phyloP scores from a whole-genome alignment of 2,329 filamentous ascomycete genomes.

The Mollisia scopiformis region DNA sequence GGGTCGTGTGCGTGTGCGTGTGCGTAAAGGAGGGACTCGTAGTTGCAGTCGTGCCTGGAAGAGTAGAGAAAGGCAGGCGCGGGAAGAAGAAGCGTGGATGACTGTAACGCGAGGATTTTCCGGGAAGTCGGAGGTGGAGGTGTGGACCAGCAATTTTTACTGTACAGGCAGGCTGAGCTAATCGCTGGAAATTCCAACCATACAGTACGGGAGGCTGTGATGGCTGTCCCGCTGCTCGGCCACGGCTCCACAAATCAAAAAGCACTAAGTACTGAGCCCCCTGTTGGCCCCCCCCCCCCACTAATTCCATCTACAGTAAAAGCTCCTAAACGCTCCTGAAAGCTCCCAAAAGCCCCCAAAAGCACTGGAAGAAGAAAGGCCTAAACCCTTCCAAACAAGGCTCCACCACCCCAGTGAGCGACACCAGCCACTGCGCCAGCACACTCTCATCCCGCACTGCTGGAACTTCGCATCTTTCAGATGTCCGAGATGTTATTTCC shows the following conservation, averaged over 20 bases:
- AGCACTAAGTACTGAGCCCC: background rate
- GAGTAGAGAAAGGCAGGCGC: background rate
- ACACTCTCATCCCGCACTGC: background rate
- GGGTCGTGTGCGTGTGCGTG: background rate
- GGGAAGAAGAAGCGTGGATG: background rate
- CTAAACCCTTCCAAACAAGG: background rate
- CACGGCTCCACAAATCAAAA: background rate
- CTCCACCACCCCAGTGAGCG: too few relatives aligned
- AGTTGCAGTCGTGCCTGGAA: conserved; percentile 5
- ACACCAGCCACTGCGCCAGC: background rate
- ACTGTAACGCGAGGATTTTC: conserved; percentile 2
- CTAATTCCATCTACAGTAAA: too few relatives aligned
- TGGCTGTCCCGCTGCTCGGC: background rate
- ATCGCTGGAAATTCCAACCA: too few relatives aligned
- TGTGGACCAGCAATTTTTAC: background rate
- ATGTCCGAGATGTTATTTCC: too few relatives aligned
- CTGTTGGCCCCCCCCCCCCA: background rate
- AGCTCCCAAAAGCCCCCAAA: background rate
- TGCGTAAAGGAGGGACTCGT: background rate
- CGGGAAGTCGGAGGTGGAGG: background rate
- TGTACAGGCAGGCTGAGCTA: too few relatives aligned
- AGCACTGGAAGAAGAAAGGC: background rate
- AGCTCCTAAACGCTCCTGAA: background rate
- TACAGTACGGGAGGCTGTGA: background rate
- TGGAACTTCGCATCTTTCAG: background rate